These are phyloP conservation scores for Teratosphaeria destructans DNA, from an alignment of 2,329 filamentous ascomycete genomes.

Conservation along the genomic window DNA sequence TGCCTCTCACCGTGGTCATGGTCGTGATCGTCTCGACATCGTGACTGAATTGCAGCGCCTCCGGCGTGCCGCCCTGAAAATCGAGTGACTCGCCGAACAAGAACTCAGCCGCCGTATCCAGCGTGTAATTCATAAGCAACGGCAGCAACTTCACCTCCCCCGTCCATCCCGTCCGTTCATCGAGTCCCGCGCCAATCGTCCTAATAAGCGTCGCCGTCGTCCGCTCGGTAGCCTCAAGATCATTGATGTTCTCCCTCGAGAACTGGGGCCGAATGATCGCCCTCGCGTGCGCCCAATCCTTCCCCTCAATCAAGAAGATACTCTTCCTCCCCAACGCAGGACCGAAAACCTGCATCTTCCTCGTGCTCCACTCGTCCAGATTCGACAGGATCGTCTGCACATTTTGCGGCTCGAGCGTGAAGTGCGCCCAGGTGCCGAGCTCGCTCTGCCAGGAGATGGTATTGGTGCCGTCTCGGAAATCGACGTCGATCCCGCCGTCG, in stretches of 20 bases:
- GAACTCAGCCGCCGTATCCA: constrained; percentile 30
- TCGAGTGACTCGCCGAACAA: constrained; percentile 24
- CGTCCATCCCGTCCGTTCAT: constrained; percentile 14
- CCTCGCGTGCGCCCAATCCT: constrained; percentile 20
- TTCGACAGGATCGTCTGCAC: constrained; percentile 44
- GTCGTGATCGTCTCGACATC: constrained; percentile 15
- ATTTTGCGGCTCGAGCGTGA: constrained; percentile 30
- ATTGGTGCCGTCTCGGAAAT: background rate
- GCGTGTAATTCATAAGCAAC: constrained; percentile 25
- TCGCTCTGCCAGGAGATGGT: background rate
- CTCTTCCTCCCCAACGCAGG: constrained; percentile 15
- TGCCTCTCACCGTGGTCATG: constrained; percentile 14
- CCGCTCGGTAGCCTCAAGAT: constrained; percentile 19
- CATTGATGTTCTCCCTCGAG: constrained; percentile 20
- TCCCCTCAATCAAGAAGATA: constrained; percentile 24
- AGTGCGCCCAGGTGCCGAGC: background rate
- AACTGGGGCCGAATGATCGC: constrained; percentile 23
- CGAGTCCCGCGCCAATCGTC: constrained; percentile 8
- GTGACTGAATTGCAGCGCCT: constrained; percentile 14
- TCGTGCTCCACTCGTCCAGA: constrained; percentile 39
- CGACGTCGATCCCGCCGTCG: background rate
- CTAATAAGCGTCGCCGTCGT: constrained; percentile 24
- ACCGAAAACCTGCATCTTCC: constrained; percentile 12
- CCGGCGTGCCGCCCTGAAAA: constrained; percentile 7
- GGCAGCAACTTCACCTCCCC: constrained; percentile 15